Conservation (phyloP, 176 grass and related monocot genomes). For the barley (Hordeum vulgare) region DNA sequence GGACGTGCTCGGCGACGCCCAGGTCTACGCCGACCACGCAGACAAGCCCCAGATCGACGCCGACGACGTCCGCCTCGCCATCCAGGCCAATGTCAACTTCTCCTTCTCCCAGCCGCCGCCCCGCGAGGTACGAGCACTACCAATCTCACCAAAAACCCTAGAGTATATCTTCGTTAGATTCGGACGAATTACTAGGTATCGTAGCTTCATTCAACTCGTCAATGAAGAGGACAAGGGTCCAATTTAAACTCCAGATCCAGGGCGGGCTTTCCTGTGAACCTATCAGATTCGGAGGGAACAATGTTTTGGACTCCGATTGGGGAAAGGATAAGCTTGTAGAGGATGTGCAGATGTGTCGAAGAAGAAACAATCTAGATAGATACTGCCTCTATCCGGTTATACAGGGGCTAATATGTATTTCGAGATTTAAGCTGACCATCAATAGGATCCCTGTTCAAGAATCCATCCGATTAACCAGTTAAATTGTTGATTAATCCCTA, state of each 20-base stretch:
- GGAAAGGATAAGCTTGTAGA: too few relatives aligned
- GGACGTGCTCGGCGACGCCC: slow-evolving; percentile 75
- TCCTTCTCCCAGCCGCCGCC: slow-evolving; percentile 95
- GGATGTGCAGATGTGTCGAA: too few relatives aligned
- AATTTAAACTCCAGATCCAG: neutral
- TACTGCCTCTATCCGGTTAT: too few relatives aligned
- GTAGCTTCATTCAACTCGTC: neutral
- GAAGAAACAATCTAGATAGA: too few relatives aligned
- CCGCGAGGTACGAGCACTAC: slow-evolving; percentile 54
- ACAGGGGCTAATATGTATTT: too few relatives aligned
- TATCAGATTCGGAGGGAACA: neutral
- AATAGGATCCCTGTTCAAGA: too few relatives aligned
- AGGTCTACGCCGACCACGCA: slow-evolving; percentile 89
- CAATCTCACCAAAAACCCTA: neutral
- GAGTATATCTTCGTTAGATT: neutral
- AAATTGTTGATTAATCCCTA: too few relatives aligned
- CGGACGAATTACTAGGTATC: neutral
- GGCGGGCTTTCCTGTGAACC: too few relatives aligned
- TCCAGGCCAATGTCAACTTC: slow-evolving; percentile 93
- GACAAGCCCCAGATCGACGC: slow-evolving; percentile 68
- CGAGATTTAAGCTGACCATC: too few relatives aligned
- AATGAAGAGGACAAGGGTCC: neutral
- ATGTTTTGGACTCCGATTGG: neutral
- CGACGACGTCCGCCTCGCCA: slow-evolving; percentile 81
- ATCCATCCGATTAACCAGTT: too few relatives aligned